Evolutionary conservation across 768 basidiomycete species (phyloP), one percentile per base, ranked within the genome.

Genomic region (Termitomyces sp.): DNA sequence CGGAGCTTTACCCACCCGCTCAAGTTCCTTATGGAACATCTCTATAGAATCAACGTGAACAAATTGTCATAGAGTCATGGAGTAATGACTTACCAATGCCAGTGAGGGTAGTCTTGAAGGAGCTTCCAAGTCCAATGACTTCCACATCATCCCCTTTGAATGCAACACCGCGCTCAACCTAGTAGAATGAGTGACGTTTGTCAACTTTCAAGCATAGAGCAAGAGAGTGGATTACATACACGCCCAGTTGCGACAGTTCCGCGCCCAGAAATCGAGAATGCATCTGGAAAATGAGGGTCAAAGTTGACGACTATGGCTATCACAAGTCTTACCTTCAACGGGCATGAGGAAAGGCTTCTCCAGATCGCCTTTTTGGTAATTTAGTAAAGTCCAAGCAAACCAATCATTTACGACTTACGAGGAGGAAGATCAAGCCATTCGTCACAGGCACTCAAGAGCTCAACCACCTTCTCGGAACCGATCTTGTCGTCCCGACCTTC

Each of bases 1-100:
- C 32, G 38, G 42, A n/a, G n/a, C 5, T 20, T n/a, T 18, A 68
- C 82, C 45, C 75, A 89, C 91, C 59, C 95, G 88, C 40, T 99
- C 97, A 58, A 99, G 86, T 78, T 99, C 97, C 81, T 97, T 98
- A 84, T 97, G 96, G 88, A 98, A 98, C 94, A 97, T 98, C 78
- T 98, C 96, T 95, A 67, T 16, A 36, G n/a, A 40, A 20, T 59
- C 16, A 44, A 54, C 18, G 1, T 36, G 42, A 42, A 52, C 24
- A 20, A 55, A 24, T 7, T 28, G 40, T 59, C 28, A 53, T 15
- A 18, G 7, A 18, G 18, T 24, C 9, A 0, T 44, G 24, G 0
- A 38, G 50, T 48, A 22, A 61, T 8, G 1, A 76, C 85, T 57
- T 66, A 90, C 90, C 93, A 72, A 96, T 92, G 69, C 97, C 97